Evolutionary conservation across 169 alveolate genomes (phyloP).

Genomic region (Babesia microti): DNA sequence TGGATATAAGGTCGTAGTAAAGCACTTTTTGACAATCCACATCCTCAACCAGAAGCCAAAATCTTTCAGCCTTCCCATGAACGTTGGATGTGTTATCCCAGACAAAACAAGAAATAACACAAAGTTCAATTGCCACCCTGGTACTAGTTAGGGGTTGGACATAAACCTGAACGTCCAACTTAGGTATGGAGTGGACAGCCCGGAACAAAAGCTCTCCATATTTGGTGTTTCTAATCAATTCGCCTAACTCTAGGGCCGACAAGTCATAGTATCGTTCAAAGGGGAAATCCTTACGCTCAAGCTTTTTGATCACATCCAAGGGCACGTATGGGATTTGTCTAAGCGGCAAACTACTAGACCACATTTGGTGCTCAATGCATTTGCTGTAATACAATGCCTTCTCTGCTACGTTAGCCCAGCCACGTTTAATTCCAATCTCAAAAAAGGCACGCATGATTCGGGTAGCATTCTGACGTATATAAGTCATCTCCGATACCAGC

Average conservation of each 20-base stretch:
- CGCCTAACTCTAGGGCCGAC: conserved; percentile 85
- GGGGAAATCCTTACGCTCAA: conserved; percentile 90
- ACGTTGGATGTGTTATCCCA: conserved; percentile 78
- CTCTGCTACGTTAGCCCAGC: conserved; percentile 88
- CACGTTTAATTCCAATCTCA: conserved; percentile 85
- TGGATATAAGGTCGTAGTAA: conserved; percentile 43
- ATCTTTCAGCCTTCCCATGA: conserved; percentile 88
- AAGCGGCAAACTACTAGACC: conserved; percentile 96
- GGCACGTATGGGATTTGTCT: conserved; percentile 92
- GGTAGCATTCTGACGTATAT: conserved; percentile 95
- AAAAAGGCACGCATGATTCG: conserved; percentile 96
- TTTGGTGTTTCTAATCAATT: conserved; percentile 79
- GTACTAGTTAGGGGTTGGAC: conserved; percentile 93
- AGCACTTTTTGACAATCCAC: conserved; percentile 89
- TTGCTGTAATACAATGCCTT: conserved; percentile 83
- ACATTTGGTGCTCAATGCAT: conserved; percentile 95
- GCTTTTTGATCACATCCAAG: conserved; percentile 82
- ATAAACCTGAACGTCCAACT: conserved; percentile 83
- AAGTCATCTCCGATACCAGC: conserved; percentile 95
- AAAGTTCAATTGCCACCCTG: conserved; percentile 83
- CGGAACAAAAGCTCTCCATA: conserved; percentile 76
- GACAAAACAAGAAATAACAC: conserved; percentile 84
- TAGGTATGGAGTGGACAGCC: conserved; percentile 84
- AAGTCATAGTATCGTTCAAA: conserved; percentile 91
- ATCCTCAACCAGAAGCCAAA: conserved; percentile 94